phyloP scores from a whole-genome alignment of 371 early-diverging fungal species.

The Syncephalastrum monosporum region DNA sequence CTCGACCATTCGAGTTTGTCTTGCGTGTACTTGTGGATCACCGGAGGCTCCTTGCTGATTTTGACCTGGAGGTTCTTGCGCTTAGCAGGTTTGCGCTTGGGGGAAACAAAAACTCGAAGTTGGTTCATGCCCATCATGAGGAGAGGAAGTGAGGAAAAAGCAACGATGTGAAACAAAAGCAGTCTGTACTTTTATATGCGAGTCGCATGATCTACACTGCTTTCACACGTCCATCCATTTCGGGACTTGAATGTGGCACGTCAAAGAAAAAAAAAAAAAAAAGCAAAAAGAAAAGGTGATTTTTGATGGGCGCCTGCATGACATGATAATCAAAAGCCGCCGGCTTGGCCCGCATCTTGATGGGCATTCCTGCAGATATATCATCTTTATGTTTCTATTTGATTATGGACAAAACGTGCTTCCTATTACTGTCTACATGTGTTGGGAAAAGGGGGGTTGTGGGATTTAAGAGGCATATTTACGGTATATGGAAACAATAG shows the following conservation, averaged over 20 bases:
- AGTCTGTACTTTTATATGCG: neutral
- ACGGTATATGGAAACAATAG: too few relatives aligned
- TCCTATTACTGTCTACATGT: too few relatives aligned
- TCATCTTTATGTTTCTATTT: too few relatives aligned
- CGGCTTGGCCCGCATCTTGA: too few relatives aligned
- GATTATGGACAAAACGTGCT: too few relatives aligned
- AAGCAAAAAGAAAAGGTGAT: neutral
- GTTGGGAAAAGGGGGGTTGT: too few relatives aligned
- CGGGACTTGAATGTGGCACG: too few relatives aligned
- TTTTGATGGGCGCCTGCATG: neutral
- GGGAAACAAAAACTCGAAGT: conserved; percentile 10
- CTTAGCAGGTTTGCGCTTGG: conserved; percentile 14
- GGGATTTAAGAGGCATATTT: too few relatives aligned
- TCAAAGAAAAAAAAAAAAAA: neutral
- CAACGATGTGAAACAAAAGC: neutral
- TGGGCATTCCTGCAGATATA: too few relatives aligned
- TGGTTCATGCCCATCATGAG: conserved; percentile 3
- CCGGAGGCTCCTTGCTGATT: conserved; percentile 48
- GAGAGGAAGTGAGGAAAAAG: conserved; percentile 1
- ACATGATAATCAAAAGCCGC: too few relatives aligned
- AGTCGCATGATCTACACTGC: conserved; percentile 5
- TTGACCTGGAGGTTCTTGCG: conserved; percentile 29
- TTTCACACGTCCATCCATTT: neutral
- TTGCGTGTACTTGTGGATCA: conserved; percentile 36
- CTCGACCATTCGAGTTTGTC: conserved; percentile 33